Evolutionary conservation across 768 basidiomycete genomes (phyloP), one percentile per base, ranked within the genome.

Genomic region (Tricholoma bakamatsutake): DNA sequence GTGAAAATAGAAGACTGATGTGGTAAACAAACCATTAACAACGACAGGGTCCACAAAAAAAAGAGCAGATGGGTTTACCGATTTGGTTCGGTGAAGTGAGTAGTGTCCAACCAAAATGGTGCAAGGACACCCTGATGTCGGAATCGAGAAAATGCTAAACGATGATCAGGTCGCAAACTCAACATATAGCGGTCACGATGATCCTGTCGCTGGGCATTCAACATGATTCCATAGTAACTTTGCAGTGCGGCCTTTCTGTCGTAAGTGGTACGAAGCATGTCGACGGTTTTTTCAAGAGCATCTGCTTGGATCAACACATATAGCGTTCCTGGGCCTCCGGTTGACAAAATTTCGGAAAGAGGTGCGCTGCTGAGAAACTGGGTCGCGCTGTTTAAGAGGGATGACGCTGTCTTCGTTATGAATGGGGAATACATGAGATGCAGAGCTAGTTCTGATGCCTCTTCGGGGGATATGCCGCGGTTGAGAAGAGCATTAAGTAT

Each of bases 1-100:
- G 47, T 9, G 70, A 65, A 55, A 77, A 80, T 24, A 80, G 66
- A 28, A 76, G 67, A 11, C 73, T 66, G 42, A 10, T 5, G 12
- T 47, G 18, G 31, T 27, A 24, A 10, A 42, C 50, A 4, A 27
- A 21, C 18, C 34, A 11, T 24, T n/a, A 18, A 28, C 27, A n/a
- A 45, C 34, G 17, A 21, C 12, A 35, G 33, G 12, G 21, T 24
- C 21, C n/a, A n/a, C n/a, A n/a, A 24, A 24, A 30, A 35, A 31
- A 13, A 27, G 42, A 17, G 28, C 15, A 9, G 35, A 24, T 24
- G 21, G 34, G 1, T 58, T 49, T 48, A 67, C 70, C 68, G 62
- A 56, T 72, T 71, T 0, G 70, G 69, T 51, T 69, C 59, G 24
- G 57, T 62, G 47, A 71, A 73, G 21, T 63, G 60, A 33, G 53